Conservation (phyloP, 176 grass and related monocot species). For the Raddia guianensis region DNA sequence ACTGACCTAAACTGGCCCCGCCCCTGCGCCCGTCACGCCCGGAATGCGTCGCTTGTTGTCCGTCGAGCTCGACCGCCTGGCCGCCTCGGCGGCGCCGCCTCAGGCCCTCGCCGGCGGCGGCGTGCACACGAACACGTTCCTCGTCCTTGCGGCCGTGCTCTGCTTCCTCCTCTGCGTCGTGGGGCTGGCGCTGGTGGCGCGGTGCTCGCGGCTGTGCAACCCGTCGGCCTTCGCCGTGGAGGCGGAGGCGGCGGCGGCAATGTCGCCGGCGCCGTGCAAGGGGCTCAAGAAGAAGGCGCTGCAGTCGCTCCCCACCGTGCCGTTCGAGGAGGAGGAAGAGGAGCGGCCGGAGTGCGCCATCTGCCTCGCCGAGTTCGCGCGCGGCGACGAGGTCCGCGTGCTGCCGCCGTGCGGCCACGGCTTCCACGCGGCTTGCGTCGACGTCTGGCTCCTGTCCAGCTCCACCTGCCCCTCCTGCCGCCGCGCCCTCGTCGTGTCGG, state of each 20-base stretch:
- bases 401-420: conserved; percentile 75
- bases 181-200: conserved; percentile 67
- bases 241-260: not conserved
- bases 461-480: conserved; percentile 95
- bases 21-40: not conserved
- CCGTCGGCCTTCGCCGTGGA: conserved; percentile 44
- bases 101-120: not conserved
- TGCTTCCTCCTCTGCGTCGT: conserved; percentile 75
- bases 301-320: conserved; percentile 54
- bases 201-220: conserved; percentile 59
- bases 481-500: conserved; percentile 45
- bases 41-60: conserved; percentile 34
- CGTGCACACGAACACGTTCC: conserved; percentile 62
- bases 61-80: conserved; percentile 29
- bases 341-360: conserved; percentile 74
- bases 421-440: conserved; percentile 86
- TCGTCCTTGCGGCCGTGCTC: conserved; percentile 67
- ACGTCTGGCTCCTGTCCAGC: conserved; percentile 73
- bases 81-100: conserved; percentile 13
- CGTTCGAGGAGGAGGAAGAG: conserved; percentile 9
- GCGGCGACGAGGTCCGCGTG: conserved; percentile 74
- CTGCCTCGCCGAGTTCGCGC: conserved; percentile 69
- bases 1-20: conserved; percentile 34
- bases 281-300: conserved; percentile 61
- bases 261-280: conserved; percentile 25